Base-by-base conservation (phyloP, 352 stramenopile species). In the Globisporangium barbulae region DNA sequence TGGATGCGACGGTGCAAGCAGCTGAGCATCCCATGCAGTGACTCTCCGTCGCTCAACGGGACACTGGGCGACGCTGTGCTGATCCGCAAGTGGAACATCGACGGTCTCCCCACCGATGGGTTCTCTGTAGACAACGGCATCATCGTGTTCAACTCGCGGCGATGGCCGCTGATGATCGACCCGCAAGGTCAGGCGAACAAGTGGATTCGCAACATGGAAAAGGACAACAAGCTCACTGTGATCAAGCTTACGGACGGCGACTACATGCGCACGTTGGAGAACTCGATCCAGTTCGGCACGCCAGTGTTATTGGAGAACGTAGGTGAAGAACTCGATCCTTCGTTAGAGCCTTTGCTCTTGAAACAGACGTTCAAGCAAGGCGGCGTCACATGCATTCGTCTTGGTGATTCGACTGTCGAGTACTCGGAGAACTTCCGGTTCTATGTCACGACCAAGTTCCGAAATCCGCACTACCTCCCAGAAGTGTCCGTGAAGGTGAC, bases 41-140 rank as follows among this genome's bases (percentile, higher is more conserved):
- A 97, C 41, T 73, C 83, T 17, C 91, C 94, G 19, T 94, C 86
- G 30, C 72, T 98, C 1, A 88, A 89, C 33, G 72, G 82, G 42
- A 97, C 93, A 19, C 75, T 98, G 1, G 94, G 93, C 4, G 92
- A 98, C 47, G 85, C 91, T 0, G 93, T 98, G 2, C 74, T 91
- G 45, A 88, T 98, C 55, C 86, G 94, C 28, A 91, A 98, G 63
- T 98, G 95, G 95, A 97, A 98, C 62, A 97, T 98, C 52, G 90
- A 97, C 55, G 95, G 95, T 0, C 73, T 98, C 2, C 94, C 94
- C 3, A 98, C 92, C 0, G 95, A 98, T 60, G 76, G 79, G 1
- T 98, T 98, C 64, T 97, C 86, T 5, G 79, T 98, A 9, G 95
- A 98, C 65, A 98, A 98, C 57, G 95, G 89, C 22, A 98, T 98